Percentiles rank a stretch among this genome's conserved stretches.
Evolutionary conservation across 202 grass and related monocot species (phyloP).

Genomic region (Schoenoplectus triqueter): DNA sequence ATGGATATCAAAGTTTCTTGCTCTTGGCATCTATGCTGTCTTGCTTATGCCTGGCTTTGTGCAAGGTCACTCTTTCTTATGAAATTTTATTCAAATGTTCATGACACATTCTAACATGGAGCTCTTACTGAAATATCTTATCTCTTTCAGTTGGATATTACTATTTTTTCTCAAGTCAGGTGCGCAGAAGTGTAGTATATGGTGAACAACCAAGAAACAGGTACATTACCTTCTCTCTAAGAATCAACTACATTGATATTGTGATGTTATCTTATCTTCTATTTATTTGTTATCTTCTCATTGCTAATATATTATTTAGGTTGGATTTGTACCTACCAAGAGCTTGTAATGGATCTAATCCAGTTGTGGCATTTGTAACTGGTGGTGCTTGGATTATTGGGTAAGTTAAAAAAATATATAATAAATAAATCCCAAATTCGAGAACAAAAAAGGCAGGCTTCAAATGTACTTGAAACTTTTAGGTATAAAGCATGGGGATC

Average conservation of each 20-base stretch:
- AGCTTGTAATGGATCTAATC: conserved; percentile 56
- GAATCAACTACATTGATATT: background rate
- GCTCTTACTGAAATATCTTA: conserved; percentile 34
- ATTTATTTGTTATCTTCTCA: background rate
- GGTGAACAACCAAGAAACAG: conserved; percentile 92
- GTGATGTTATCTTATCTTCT: background rate
- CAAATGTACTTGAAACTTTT: conserved; percentile 21
- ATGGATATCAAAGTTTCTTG: conserved; percentile 84
- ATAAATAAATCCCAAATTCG: background rate
- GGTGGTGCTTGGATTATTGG: conserved; percentile 99
- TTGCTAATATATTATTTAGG: conserved; percentile 41
- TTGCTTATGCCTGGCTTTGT: conserved; percentile 94
- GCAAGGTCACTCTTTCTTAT: conserved; percentile 59
- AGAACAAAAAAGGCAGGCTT: background rate
- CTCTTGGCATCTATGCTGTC: conserved; percentile 74
- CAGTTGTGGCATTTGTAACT: conserved; percentile 94
- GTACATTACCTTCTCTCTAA: conserved; percentile 43
- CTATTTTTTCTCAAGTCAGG: conserved; percentile 94
- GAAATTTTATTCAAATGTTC: conserved; percentile 32
- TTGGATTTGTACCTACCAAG: conserved; percentile 93
- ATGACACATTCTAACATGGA: conserved; percentile 38
- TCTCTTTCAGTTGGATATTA: conserved; percentile 85
- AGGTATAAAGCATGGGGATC: conserved; percentile 99
- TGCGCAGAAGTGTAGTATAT: conserved; percentile 91
- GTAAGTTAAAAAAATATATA: conserved; percentile 43